Evolutionary conservation across 257 asterid genomes (phyloP).

Genomic region (Salvia miltiorrhiza): DNA sequence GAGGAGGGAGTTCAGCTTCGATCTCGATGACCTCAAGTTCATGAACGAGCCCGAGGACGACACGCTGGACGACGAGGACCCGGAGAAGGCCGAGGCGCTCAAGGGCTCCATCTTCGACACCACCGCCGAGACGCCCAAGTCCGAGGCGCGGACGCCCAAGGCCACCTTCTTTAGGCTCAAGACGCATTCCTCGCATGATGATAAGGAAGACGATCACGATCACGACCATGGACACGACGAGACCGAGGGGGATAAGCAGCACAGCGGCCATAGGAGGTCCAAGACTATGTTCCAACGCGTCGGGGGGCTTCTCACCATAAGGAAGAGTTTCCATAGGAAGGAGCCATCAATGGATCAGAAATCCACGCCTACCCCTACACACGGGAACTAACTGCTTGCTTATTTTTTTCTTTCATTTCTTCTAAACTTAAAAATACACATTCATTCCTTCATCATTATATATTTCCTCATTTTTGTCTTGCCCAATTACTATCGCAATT

Average conservation of each 20-base stretch:
- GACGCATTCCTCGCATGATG: constrained; percentile 19
- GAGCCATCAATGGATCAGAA: constrained; percentile 33
- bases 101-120: constrained; percentile 70
- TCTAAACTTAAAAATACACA: no score
- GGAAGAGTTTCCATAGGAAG: constrained; percentile 46
- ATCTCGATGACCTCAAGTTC: constrained; percentile 47
- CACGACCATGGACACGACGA: constrained; percentile 26
- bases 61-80: constrained; percentile 44
- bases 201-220: not conserved
- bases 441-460: no score
- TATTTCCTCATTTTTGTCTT: no score
- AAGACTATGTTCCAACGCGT: constrained; percentile 63
- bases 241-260: constrained; percentile 35
- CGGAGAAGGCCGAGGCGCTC: constrained; percentile 58
- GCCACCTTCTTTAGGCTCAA: constrained; percentile 23
- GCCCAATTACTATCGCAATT: no score
- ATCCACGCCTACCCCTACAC: not conserved
- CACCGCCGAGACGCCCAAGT: constrained; percentile 48
- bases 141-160: constrained; percentile 57
- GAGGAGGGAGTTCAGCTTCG: constrained; percentile 42
- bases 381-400: no score
- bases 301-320: constrained; percentile 50
- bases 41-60: constrained; percentile 34
- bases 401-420: no score
- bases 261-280: constrained; percentile 22